A percentile compares a stretch with the other conserved stretches of the same genome.
Conservation (phyloP, 805 yeast genomes). For the Kockiozyma suomiensis region DNA sequence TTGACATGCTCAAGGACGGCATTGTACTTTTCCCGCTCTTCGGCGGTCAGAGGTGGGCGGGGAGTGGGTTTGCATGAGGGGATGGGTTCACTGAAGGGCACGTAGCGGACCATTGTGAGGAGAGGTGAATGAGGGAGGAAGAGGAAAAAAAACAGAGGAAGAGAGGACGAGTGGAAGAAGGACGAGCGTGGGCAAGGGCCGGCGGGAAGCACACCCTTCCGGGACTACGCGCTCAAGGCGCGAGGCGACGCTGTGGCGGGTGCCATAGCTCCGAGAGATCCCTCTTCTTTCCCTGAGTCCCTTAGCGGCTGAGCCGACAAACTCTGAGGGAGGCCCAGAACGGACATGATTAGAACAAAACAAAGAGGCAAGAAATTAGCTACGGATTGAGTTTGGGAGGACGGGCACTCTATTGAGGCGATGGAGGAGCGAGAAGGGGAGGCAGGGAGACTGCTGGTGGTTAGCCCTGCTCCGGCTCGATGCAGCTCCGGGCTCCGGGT, state of each 20-base stretch:
- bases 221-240: not conserved
- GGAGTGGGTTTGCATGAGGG: constrained; percentile 55
- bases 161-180: not conserved
- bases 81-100: constrained; percentile 64
- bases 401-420: not conserved
- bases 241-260: too few species aligned
- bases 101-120: constrained; percentile 29
- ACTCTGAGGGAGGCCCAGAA: too few species aligned
- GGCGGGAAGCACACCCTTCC: not conserved
- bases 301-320: too few species aligned
- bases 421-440: too few species aligned
- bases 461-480: not conserved
- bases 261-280: too few species aligned
- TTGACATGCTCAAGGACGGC: constrained; percentile 66
- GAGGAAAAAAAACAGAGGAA: not conserved
- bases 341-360: too few species aligned
- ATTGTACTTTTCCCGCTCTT: constrained; percentile 63
- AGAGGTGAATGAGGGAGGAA: not conserved
- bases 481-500: not conserved
- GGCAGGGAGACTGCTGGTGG: too few species aligned
- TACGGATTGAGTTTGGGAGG: too few species aligned
- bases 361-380: too few species aligned
- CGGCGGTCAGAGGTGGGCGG: constrained; percentile 51
- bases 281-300: too few species aligned
- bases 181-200: constrained; percentile 12